Base-by-base conservation (phyloP, 1,284 basidiomycete species). In the Exsudoporus floridanus region DNA sequence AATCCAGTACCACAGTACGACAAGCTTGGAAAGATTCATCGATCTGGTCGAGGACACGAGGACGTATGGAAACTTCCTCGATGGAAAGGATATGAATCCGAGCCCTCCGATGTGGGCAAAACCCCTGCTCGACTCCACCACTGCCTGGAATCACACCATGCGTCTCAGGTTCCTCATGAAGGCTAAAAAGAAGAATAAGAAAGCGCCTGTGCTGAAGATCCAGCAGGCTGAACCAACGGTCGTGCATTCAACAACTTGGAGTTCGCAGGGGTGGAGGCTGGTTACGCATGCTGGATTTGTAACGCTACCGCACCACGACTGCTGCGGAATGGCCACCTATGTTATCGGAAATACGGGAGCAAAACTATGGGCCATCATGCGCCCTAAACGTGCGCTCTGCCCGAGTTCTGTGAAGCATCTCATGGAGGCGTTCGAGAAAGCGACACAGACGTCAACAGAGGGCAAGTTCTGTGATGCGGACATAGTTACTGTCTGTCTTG, bases 351-450 rank as follows among this genome's bases (percentile, higher is more conserved):
- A 53, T 1, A 0, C 9, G 0, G 52, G 46, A 0, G 23, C 21
- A 1, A 60, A 60, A 28, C 3, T 59, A 0, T 61, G 52, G 56
- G 31, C 2, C 0, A 13, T 52, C 0, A 50, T 59, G 12, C 36
- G 34, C 1, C 54, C 44, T 0, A 56, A 56, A 12, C 14, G 19
- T 1, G n/a, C n/a, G n/a, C n/a, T n/a, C n/a, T n/a, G n/a, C n/a
- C n/a, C n/a, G n/a, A n/a, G n/a, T n/a, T n/a, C n/a, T n/a, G n/a
- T n/a, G n/a, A n/a, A n/a, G n/a, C 1, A n/a, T 1, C 1, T 1
- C 1, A 45, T 36, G 0, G 28, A 1, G 0, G 21, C 16, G 0
- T 7, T 35, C 9, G 4, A 27, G 4, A 0, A 13, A 1, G 45
- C 50, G 0, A 4, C 2, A 0, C 23, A 36, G 1, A 1, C 37